Percentiles rank a stretch among this genome's conserved stretches.
These are phyloP conservation scores for Trichoderma reesei DNA, from an alignment of 495 filamentous ascomycete genomes.

Conservation along the genomic window DNA sequence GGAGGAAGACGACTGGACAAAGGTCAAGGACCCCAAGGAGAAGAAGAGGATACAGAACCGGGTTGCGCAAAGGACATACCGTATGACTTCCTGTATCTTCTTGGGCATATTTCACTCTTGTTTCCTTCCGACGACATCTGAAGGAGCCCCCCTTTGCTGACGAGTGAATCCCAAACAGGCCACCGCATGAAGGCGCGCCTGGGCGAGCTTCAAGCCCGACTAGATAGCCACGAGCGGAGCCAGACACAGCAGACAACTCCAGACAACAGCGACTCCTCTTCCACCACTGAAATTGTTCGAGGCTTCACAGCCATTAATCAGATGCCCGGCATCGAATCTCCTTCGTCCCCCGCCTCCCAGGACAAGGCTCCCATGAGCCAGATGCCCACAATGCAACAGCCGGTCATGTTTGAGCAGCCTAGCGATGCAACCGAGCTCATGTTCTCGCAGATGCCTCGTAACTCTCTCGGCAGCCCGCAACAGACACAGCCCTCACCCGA, in stretches of 20 bases:
- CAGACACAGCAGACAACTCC: not conserved
- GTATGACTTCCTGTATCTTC: not conserved
- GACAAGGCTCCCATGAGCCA: not conserved
- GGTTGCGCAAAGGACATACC: conserved; percentile 9
- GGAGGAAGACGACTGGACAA: conserved; percentile 11
- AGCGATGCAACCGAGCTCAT: not conserved
- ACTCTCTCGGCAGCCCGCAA: not conserved
- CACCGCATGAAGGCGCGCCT: conserved; percentile 11
- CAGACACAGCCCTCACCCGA: not conserved
- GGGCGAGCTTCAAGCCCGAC: conserved; percentile 9
- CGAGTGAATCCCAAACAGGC: not conserved
- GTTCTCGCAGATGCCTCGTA: not conserved
- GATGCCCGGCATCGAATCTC: not conserved
- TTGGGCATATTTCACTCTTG: not conserved
- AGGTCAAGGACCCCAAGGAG: conserved; percentile 10
- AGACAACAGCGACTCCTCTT: not conserved
- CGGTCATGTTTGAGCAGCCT: not conserved
- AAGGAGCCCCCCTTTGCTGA: not conserved
- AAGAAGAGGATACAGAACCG: conserved; percentile 12
- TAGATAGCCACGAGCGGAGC: conserved; percentile 4
- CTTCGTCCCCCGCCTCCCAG: not conserved
- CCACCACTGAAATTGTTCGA: not conserved
- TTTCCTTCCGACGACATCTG: not conserved
- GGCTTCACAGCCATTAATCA: conserved; percentile 3
- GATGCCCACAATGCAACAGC: not conserved